A percentile compares a stretch with the other conserved stretches of the same genome.
These are phyloP conservation scores for Scenedesmus sp. DNA, from an alignment of 163 green algal genomes.

Conservation along the genomic window DNA sequence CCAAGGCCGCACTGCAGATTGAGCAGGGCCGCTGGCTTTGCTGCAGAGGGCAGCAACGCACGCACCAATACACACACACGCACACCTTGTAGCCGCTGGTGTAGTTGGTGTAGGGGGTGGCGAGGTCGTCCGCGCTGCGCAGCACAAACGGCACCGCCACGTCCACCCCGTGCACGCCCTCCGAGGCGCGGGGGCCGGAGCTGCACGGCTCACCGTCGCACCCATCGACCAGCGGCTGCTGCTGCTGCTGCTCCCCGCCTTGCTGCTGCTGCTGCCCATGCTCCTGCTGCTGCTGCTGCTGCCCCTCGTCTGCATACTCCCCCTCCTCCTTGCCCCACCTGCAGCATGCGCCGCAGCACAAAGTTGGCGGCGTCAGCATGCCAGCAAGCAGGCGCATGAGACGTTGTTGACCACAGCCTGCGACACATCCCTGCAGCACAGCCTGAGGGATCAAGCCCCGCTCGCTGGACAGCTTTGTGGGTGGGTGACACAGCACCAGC, in stretches of 20 bases:
- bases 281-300: conserved; percentile 46
- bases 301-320: conserved; percentile 45
- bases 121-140: conserved; percentile 70
- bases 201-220: conserved; percentile 52
- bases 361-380: background rate
- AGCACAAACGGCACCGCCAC: conserved; percentile 70
- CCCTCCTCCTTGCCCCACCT: conserved; percentile 55
- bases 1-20: too few species aligned
- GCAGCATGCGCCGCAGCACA: background rate
- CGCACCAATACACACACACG: background rate
- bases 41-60: too few species aligned
- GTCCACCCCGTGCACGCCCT: conserved; percentile 67
- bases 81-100: conserved; percentile 80
- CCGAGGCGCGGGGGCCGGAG: background rate
- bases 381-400: background rate
- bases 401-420: too few species aligned
- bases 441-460: too few species aligned
- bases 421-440: background rate
- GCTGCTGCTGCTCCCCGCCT: conserved; percentile 24
- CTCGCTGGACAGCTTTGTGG: too few species aligned
- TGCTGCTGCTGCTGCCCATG: background rate
- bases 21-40: too few species aligned
- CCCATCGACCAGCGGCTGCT: conserved; percentile 40
- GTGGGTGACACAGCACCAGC: too few species aligned
- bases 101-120: conserved; percentile 88